Evolutionary conservation across 352 stramenopile species (phyloP).

Genomic region (Phytopythium delawarense): DNA sequence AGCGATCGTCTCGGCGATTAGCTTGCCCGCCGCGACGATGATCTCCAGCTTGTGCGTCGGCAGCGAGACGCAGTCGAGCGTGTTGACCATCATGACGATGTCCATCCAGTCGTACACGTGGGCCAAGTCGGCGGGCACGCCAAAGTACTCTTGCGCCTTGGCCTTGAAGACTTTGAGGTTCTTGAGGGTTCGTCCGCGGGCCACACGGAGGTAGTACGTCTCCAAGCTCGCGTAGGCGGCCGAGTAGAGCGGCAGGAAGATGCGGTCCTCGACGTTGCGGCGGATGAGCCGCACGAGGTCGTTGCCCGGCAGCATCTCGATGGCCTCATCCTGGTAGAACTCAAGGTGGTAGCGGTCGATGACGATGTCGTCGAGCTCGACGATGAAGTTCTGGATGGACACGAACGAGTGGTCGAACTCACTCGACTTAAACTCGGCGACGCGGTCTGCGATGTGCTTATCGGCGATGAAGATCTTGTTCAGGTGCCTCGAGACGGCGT

Average conservation of each 20-base stretch:
- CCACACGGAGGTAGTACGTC: slow-evolving; percentile 26
- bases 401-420: slow-evolving; percentile 44
- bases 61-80: slow-evolving; percentile 73
- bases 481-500: slow-evolving; percentile 50
- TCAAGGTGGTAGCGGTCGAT: slow-evolving; percentile 64
- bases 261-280: slow-evolving; percentile 72
- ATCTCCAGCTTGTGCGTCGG: slow-evolving; percentile 83
- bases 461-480: slow-evolving; percentile 86
- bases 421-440: slow-evolving; percentile 48
- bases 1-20: slow-evolving; percentile 46
- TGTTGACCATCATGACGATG: slow-evolving; percentile 48
- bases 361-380: slow-evolving; percentile 57
- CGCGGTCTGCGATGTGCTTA: slow-evolving; percentile 35
- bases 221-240: slow-evolving; percentile 58
- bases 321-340: slow-evolving; percentile 54
- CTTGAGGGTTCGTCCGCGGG: slow-evolving; percentile 28
- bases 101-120: slow-evolving; percentile 53
- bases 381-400: slow-evolving; percentile 56
- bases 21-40: slow-evolving; percentile 49
- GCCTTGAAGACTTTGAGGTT: slow-evolving; percentile 61
- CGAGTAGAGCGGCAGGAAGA: slow-evolving; percentile 61
- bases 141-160: slow-evolving; percentile 56
- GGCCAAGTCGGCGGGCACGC: slow-evolving; percentile 57
- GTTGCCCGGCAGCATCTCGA: slow-evolving; percentile 67
- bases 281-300: slow-evolving; percentile 73